Evolutionary conservation across 208 protist species (phyloP), one percentile per base, ranked within the genome.

Genomic region (Leptomonas seymouri): DNA sequence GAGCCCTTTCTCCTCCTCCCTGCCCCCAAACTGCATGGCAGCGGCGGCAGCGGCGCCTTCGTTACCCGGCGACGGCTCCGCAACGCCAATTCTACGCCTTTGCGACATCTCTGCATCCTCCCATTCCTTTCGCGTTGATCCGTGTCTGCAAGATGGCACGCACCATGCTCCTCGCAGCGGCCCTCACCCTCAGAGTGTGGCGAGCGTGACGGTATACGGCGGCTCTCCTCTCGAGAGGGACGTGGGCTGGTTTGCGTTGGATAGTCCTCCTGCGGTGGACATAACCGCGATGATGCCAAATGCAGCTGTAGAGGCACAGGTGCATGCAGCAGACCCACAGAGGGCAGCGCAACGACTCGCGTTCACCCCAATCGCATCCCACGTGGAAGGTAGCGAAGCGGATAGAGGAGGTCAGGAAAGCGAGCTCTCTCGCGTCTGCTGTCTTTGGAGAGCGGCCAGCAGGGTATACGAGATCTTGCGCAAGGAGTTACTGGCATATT

Each of bases 251-350:
- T 23, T 34, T n/a, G n/a, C 15, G 21, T 67, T 15, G 15, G 12
- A 42, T 14, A 3, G 46, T 2, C 61, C 61, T 25, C 48, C 61
- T 20, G 42, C 48, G 6, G 53, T 70, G 28, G 50, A 61, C n/a
- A 53, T 41, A 5, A 50, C 64, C 41, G 64, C 36, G 27, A 20
- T 46, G 34, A 53, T 51, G 61, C 12, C 59, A 31, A 2, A 20
- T 8, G n/a, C 30, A 30, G 23, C 39, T 3, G 49, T 11, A 27
- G 51, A 27, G 21, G 8, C 16, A 48, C 25, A 6, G 30, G 20
- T 36, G 8, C 56, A 25, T 11, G 54, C 54, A 11, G 28, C 25
- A 25, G 9, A 25, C 42, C 6, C 27, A 25, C 5, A 42, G 5
- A 20, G 21, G 6, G 39, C 30, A 34, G n/a, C n/a, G 39, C 14